Percentiles rank a stretch among this genome's conserved stretches.
Conservation (phyloP, 2,329 filamentous ascomycete genomes). For the Cladosporium halotolerans region DNA sequence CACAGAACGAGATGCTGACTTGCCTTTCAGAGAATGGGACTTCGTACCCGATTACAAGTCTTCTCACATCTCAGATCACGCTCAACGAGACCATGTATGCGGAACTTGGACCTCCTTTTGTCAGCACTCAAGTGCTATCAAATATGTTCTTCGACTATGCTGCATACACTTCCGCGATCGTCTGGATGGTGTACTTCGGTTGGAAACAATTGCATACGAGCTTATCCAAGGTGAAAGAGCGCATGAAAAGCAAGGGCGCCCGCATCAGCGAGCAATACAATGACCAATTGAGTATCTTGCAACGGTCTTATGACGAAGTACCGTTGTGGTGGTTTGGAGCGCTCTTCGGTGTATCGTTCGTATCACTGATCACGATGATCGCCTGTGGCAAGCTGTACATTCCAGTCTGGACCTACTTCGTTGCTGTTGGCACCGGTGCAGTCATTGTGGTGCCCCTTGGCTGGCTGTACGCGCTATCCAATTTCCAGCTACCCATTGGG, state of each 20-base stretch:
- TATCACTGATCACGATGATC: conserved; percentile 47
- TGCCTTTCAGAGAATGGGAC: conserved; percentile 40
- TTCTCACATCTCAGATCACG: conserved; percentile 39
- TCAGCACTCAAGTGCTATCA: conserved; percentile 54
- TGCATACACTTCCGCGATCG: conserved; percentile 51
- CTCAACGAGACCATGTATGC: conserved; percentile 45
- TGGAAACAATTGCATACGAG: conserved; percentile 43
- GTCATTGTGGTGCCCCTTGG: conserved; percentile 52
- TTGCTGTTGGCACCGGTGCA: conserved; percentile 50
- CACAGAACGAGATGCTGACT: too few relatives aligned
- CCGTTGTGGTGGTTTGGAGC: conserved; percentile 53
- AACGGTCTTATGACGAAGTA: conserved; percentile 52
- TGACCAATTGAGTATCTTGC: conserved; percentile 55
- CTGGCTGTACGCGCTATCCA: conserved; percentile 56
- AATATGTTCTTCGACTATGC: conserved; percentile 56
- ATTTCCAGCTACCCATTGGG: conserved; percentile 49
- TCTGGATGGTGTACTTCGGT: conserved; percentile 54
- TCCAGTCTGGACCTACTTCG: conserved; percentile 54
- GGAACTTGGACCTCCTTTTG: conserved; percentile 50
- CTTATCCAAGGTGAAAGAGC: conserved; percentile 37
- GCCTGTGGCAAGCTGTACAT: conserved; percentile 51
- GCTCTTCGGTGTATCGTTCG: conserved; percentile 46
- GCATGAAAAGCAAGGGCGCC: conserved; percentile 16
- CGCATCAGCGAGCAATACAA: conserved; percentile 50
- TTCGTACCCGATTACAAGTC: conserved; percentile 38